Percentiles rank a stretch among this genome's conserved stretches.
Evolutionary conservation across 495 filamentous ascomycete genomes (phyloP).

Genomic region (Pyronema omphalodes): DNA sequence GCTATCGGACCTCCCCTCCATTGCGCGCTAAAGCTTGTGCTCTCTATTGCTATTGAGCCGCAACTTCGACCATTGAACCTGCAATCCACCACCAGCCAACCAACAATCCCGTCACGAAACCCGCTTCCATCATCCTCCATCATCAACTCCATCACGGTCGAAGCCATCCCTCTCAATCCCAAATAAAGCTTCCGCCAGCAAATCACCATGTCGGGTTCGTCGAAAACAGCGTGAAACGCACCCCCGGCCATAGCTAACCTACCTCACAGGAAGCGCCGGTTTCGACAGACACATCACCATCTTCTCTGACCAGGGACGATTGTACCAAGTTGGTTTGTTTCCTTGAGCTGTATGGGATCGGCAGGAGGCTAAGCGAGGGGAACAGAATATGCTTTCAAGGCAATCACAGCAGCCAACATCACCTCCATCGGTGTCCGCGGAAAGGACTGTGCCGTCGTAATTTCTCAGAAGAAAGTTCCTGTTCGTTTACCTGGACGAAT

Average conservation of each 20-base stretch:
- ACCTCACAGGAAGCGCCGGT: conserved; percentile 60
- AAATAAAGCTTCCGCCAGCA: neutral
- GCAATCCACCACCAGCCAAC: neutral
- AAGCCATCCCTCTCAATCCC: neutral
- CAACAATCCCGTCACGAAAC: neutral
- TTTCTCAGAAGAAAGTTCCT: conserved; percentile 98
- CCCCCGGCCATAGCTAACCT: neutral
- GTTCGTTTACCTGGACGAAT: conserved; percentile 36
- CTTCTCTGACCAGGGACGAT: conserved; percentile 93
- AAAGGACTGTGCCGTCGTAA: conserved; percentile 88
- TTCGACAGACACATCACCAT: conserved; percentile 99
- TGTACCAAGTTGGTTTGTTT: conserved; percentile 96
- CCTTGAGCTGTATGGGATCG: neutral
- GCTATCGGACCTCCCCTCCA: too few relatives aligned
- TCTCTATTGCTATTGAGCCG: neutral
- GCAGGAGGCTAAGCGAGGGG: conserved; percentile 7
- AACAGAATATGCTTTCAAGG: conserved; percentile 99
- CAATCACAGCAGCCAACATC: conserved; percentile 96
- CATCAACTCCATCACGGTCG: neutral
- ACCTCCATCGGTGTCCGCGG: conserved; percentile 90
- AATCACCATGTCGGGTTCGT: conserved; percentile 1
- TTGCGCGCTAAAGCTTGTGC: neutral
- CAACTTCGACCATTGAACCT: neutral
- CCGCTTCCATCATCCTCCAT: neutral
- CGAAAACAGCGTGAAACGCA: neutral